phyloP scores from a whole-genome alignment of 2,329 filamentous ascomycete genomes.

The Clonostachys rhizophaga region DNA sequence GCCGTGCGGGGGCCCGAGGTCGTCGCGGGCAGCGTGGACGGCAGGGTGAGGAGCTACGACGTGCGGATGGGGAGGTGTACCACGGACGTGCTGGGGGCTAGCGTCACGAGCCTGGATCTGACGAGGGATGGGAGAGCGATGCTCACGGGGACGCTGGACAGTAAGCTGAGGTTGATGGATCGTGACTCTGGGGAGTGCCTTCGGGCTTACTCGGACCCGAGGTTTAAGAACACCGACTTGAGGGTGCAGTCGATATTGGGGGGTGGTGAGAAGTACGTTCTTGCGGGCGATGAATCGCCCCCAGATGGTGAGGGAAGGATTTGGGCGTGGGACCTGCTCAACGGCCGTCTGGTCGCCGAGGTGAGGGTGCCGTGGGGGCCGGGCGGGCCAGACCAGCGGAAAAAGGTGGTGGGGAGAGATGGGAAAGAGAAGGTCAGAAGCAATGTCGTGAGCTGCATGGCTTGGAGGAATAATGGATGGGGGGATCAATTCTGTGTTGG shows the following conservation, averaged over 20 bases:
- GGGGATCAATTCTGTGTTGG: conserved; percentile 62
- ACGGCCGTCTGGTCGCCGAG: conserved; percentile 61
- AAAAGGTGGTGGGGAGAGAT: conserved; percentile 51
- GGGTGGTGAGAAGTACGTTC: conserved; percentile 68
- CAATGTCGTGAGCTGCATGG: conserved; percentile 58
- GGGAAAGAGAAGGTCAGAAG: conserved; percentile 54
- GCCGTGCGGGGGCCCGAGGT: conserved; percentile 51
- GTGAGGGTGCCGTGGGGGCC: conserved; percentile 56
- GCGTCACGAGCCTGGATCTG: conserved; percentile 71
- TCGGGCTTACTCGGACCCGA: conserved; percentile 60
- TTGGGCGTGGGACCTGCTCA: conserved; percentile 81
- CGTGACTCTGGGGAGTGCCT: conserved; percentile 68
- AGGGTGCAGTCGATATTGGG: conserved; percentile 75
- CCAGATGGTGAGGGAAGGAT: conserved; percentile 50
- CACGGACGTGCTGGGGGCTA: conserved; percentile 64
- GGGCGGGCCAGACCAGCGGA: conserved; percentile 40
- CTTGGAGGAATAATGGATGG: conserved; percentile 58
- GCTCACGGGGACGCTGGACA: conserved; percentile 73
- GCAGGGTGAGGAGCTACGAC: conserved; percentile 77
- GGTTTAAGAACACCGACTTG: conserved; percentile 61
- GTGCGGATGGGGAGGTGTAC: conserved; percentile 67
- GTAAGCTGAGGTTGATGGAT: conserved; percentile 76
- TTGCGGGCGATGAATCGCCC: conserved; percentile 72
- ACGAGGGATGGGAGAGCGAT: conserved; percentile 71
- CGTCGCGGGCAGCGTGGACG: conserved; percentile 77